phyloP scores from a whole-genome alignment of 345 rosid genomes.

The Murraya paniculata region DNA sequence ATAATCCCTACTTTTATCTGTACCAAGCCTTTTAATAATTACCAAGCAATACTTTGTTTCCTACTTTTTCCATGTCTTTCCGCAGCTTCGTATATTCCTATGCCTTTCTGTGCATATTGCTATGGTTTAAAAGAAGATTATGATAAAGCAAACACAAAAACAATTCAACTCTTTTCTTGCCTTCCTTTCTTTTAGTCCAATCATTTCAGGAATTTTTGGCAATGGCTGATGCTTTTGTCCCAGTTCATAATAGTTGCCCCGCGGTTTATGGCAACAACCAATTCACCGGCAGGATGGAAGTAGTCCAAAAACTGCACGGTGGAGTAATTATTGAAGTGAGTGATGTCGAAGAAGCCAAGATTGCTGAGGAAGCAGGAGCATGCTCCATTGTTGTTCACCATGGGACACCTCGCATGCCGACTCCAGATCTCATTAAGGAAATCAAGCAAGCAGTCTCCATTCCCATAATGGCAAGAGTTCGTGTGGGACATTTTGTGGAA shows the following conservation, averaged over 20 bases:
- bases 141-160: neutral
- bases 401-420: constrained; percentile 19
- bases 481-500: constrained; percentile 42
- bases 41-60: neutral
- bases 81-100: neutral
- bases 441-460: constrained; percentile 29
- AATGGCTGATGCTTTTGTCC: constrained; percentile 29
- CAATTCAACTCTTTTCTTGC: neutral
- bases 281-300: constrained; percentile 22
- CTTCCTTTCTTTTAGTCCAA: constrained; percentile 6
- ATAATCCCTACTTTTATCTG: neutral
- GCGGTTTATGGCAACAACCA: constrained; percentile 20
- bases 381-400: constrained; percentile 14
- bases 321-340: constrained; percentile 31
- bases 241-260: constrained; percentile 22
- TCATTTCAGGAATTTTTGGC: constrained; percentile 15
- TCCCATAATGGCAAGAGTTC: constrained; percentile 30
- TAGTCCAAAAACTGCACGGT: constrained; percentile 30
- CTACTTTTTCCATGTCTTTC: neutral
- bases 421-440: constrained; percentile 25
- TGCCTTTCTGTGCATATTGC: neutral
- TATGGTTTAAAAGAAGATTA: neutral
- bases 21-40: neutral
- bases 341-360: constrained; percentile 20
- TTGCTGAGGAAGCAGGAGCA: constrained; percentile 32